Evolutionary conservation across 371 early-diverging fungal species (phyloP).

Genomic region (Dinochytrium kinnereticum): DNA sequence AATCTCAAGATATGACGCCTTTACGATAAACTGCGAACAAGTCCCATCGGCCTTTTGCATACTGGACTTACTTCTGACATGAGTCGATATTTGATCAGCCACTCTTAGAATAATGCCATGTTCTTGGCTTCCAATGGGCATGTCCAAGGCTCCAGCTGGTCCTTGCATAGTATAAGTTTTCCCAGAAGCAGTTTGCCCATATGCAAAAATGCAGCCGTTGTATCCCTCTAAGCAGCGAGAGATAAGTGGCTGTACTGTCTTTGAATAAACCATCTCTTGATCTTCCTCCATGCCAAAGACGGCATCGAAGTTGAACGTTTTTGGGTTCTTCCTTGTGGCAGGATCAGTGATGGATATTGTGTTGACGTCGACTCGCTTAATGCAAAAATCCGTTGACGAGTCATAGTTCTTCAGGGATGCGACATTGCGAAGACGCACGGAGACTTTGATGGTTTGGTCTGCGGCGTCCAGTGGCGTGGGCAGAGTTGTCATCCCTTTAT

Average conservation of each 20-base stretch:
- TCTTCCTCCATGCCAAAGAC: conserved; percentile 73
- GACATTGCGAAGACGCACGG: neutral
- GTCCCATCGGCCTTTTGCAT: conserved; percentile 5
- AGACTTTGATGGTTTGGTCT: neutral
- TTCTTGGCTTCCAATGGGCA: conserved; percentile 45
- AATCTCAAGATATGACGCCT: conserved; percentile 45
- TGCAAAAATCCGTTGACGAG: neutral
- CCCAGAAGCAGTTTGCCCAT: conserved; percentile 35
- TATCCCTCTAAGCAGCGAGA: conserved; percentile 83
- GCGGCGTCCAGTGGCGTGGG: neutral
- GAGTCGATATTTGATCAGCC: conserved; percentile 40
- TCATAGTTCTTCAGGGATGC: neutral
- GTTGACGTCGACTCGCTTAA: neutral
- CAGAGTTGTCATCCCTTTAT: no score
- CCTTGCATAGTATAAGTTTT: conserved; percentile 72
- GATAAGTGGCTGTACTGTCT: conserved; percentile 72
- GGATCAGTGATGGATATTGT: conserved; percentile 21
- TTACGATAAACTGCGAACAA: conserved; percentile 33
- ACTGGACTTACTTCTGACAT: conserved; percentile 22
- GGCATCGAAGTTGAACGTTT: conserved; percentile 78
- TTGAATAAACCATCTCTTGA: conserved; percentile 76
- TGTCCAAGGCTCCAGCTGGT: neutral
- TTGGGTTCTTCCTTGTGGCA: neutral
- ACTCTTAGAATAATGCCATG: conserved; percentile 45
- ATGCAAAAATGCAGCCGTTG: conserved; percentile 62